These are phyloP conservation scores for Pachysandra terminalis DNA, from an alignment of 164 flowering plant genomes.

Conservation along the genomic window DNA sequence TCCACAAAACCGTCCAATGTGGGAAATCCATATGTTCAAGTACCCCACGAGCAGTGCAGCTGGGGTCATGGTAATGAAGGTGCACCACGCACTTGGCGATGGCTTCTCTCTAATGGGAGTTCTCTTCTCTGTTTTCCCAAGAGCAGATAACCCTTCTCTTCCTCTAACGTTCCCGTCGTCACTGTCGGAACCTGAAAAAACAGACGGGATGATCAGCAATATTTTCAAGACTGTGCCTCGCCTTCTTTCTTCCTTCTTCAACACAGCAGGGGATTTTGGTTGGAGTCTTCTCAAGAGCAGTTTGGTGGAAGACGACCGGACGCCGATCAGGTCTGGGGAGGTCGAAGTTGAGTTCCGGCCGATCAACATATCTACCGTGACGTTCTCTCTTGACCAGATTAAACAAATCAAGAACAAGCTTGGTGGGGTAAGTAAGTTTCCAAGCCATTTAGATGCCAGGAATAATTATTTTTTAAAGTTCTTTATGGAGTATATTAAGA, in stretches of 20 bases:
- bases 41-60: too few relatives aligned
- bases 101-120: slow-evolving; percentile 61
- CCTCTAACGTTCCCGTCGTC: slow-evolving; percentile 48
- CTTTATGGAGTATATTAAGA: too few relatives aligned
- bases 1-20: slow-evolving; percentile 42
- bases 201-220: slow-evolving; percentile 9
- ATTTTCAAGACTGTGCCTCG: slow-evolving; percentile 27
- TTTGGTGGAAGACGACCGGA: too few relatives aligned
- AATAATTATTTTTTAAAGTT: too few relatives aligned
- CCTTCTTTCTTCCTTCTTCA: slow-evolving; percentile 40
- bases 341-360: slow-evolving; percentile 38
- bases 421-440: slow-evolving; percentile 43
- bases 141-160: slow-evolving; percentile 55
- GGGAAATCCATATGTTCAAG: slow-evolving; percentile 58
- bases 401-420: slow-evolving; percentile 45
- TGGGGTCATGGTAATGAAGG: too few relatives aligned
- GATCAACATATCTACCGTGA: slow-evolving; percentile 27
- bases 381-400: too few relatives aligned
- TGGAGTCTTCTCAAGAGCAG: too few relatives aligned
- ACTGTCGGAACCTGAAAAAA: neutral
- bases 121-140: slow-evolving; percentile 43
- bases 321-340: slow-evolving; percentile 37
- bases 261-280: slow-evolving; percentile 31
- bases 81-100: too few relatives aligned
- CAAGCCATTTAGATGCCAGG: too few relatives aligned